Conservation (phyloP, 495 filamentous ascomycete species). For the Xanthoparmelia taractica region DNA sequence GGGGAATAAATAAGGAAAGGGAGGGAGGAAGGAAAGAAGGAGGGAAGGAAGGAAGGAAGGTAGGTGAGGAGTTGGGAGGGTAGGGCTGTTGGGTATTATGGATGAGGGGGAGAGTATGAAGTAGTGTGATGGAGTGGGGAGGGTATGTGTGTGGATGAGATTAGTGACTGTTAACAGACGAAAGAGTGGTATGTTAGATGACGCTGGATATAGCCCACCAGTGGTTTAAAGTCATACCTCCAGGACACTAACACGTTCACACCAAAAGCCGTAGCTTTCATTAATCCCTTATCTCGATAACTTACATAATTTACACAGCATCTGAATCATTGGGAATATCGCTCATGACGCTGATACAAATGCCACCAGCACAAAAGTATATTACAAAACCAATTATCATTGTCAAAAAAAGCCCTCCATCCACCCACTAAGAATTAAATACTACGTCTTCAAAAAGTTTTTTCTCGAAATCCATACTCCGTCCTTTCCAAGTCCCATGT, state of each 20-base stretch:
- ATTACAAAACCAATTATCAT: neutral
- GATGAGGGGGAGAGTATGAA: too few species aligned
- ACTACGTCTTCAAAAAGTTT: conserved; percentile 25
- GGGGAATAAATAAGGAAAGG: too few species aligned
- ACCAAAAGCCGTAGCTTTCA: neutral
- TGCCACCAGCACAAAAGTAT: neutral
- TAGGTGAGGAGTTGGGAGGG: neutral
- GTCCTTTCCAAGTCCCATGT: conserved; percentile 26
- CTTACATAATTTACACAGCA: neutral
- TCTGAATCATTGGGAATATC: neutral
- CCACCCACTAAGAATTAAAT: neutral
- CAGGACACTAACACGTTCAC: neutral
- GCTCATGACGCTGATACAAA: conserved; percentile 1
- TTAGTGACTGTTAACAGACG: neutral
- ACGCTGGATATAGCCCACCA: neutral
- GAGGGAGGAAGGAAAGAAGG: too few species aligned
- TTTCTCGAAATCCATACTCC: conserved; percentile 27
- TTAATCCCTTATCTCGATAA: neutral
- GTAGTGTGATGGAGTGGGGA: neutral
- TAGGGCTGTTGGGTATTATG: neutral
- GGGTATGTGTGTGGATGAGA: neutral
- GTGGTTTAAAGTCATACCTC: neutral
- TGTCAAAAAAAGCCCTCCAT: neutral
- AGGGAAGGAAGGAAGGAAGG: too few species aligned
- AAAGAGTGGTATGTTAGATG: neutral